Evolutionary conservation across 169 alveolate species (phyloP).

Genomic region (Plasmodium coatneyi): DNA sequence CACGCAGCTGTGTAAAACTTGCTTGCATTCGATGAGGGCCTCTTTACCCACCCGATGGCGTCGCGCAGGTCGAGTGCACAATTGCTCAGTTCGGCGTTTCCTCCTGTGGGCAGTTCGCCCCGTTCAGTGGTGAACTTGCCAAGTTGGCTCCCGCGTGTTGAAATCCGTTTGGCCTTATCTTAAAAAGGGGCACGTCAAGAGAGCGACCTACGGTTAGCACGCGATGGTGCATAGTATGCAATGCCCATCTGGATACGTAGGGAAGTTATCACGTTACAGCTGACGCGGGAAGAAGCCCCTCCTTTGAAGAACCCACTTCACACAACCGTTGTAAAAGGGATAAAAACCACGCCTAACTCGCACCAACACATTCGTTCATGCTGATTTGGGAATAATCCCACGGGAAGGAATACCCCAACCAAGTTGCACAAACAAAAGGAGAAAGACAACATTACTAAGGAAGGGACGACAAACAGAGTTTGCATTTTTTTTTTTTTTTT

Average conservation of each 20-base stretch:
- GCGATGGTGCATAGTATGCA: neutral
- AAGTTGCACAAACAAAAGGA: neutral
- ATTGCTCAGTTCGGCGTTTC: neutral
- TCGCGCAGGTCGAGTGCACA: neutral
- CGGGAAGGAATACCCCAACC: neutral
- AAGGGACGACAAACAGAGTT: neutral
- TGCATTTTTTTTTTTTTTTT: neutral
- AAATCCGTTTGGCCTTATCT: neutral
- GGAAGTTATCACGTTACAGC: neutral
- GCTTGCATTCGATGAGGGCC: neutral
- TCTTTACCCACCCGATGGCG: neutral
- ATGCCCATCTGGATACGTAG: neutral
- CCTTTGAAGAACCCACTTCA: neutral
- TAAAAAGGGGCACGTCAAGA: neutral
- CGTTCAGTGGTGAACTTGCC: neutral
- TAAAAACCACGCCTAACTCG: neutral
- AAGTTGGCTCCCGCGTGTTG: neutral
- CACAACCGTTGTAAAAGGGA: neutral
- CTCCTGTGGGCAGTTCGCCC: neutral
- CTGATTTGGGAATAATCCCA: neutral
- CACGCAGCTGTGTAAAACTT: neutral
- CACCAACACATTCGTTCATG: neutral
- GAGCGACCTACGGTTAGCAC: neutral
- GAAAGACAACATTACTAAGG: neutral
- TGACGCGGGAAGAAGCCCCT: neutral